Conservation (phyloP, 1,139 yeast genomes). For the Scheffersomyces insectosa region DNA sequence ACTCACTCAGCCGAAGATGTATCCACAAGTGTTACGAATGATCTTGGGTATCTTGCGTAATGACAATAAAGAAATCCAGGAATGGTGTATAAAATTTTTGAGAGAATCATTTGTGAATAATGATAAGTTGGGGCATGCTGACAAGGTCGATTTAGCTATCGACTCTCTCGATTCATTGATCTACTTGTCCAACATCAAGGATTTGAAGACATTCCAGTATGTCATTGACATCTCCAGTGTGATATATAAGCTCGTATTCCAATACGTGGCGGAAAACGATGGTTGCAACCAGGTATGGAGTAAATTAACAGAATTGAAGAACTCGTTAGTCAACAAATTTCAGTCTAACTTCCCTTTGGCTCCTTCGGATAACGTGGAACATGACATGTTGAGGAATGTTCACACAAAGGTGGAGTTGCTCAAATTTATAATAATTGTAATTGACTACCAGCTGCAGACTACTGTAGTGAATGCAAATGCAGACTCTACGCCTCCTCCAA, state of each 20-base stretch:
- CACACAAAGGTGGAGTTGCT: conserved; percentile 65
- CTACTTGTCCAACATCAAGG: conserved; percentile 27
- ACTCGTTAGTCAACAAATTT: conserved; percentile 26
- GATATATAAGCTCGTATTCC: conserved; percentile 40
- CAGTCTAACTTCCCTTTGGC: conserved; percentile 42
- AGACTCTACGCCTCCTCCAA: conserved; percentile 10
- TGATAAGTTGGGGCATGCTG: conserved; percentile 16
- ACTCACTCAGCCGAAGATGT: conserved; percentile 42
- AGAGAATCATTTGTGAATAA: conserved; percentile 40
- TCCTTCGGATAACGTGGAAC: conserved; percentile 49
- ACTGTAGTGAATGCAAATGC: conserved; percentile 22
- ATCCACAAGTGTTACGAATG: conserved; percentile 56
- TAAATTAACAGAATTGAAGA: conserved; percentile 44
- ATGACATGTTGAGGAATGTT: conserved; percentile 50
- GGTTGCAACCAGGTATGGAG: conserved; percentile 46
- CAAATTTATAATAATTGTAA: conserved; percentile 70
- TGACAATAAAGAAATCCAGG: conserved; percentile 35
- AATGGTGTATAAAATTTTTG: conserved; percentile 51
- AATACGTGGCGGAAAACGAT: conserved; percentile 44
- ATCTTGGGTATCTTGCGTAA: conserved; percentile 45
- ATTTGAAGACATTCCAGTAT: conserved; percentile 30
- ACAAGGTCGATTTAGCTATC: conserved; percentile 44
- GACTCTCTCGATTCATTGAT: conserved; percentile 39
- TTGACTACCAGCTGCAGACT: conserved; percentile 67
- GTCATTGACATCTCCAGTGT: conserved; percentile 37